Conservation (phyloP, 768 basidiomycete genomes). For the Neoboletus magnificus region DNA sequence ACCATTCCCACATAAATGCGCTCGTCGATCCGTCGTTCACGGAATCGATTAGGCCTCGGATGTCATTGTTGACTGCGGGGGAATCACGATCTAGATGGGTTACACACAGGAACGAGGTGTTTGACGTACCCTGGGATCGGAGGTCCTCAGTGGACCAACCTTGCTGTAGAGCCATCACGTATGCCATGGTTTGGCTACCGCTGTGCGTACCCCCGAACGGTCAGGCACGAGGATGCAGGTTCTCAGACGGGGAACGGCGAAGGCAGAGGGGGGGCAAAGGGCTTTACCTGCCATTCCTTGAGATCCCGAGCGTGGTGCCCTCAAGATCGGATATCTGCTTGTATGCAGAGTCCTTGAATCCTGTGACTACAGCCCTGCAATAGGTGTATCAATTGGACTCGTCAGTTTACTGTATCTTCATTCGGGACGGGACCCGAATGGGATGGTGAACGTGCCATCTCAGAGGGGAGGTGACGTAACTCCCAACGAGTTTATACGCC, state of each 20-base stretch:
- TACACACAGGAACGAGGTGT: not conserved
- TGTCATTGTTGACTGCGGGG: conserved; percentile 70
- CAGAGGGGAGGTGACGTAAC: conserved; percentile 85
- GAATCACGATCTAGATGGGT: not conserved
- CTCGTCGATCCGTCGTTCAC: conserved; percentile 88
- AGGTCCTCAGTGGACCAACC: conserved; percentile 68
- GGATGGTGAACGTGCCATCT: conserved; percentile 58
- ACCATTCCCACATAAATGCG: conserved; percentile 96
- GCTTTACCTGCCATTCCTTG: conserved; percentile 72
- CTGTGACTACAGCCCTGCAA: conserved; percentile 88
- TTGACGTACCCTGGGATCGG: conserved; percentile 62
- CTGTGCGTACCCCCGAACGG: conserved; percentile 31
- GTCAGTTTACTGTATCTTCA: not conserved
- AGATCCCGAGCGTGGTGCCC: conserved; percentile 85
- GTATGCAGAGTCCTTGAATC: conserved; percentile 61
- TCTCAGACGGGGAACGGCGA: not conserved
- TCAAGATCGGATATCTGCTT: conserved; percentile 70
- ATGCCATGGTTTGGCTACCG: conserved; percentile 94
- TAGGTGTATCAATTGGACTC: not conserved
- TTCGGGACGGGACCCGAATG: not conserved
- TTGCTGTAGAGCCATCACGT: conserved; percentile 87
- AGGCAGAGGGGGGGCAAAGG: not conserved
- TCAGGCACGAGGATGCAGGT: not conserved
- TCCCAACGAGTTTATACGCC: conserved; percentile 88
- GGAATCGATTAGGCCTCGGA: conserved; percentile 75